These are phyloP conservation scores for Rhynchosporium secalis DNA, from an alignment of 2,329 filamentous ascomycete species.

Conservation along the genomic window DNA sequence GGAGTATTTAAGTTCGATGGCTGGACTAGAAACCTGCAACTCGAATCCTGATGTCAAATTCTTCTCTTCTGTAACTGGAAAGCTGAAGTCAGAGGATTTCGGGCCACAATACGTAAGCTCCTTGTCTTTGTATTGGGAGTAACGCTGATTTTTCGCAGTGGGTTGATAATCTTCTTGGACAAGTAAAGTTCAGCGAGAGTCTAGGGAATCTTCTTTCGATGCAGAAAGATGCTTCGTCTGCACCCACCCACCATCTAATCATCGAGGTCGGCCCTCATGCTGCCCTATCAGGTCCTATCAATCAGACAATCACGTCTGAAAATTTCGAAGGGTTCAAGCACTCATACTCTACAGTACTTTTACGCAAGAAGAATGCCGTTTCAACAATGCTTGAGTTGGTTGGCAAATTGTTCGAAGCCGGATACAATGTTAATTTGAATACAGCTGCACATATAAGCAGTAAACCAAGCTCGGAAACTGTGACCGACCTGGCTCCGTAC, in stretches of 20 bases:
- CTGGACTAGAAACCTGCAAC: background rate
- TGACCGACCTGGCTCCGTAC: slow-evolving; percentile 48
- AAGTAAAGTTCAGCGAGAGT: background rate
- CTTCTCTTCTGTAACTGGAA: background rate
- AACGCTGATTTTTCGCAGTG: background rate
- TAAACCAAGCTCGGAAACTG: slow-evolving; percentile 42
- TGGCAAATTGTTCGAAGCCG: background rate
- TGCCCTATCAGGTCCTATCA: slow-evolving; percentile 39
- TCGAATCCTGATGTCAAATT: background rate
- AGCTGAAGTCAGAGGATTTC: background rate
- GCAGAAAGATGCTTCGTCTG: slow-evolving; percentile 47
- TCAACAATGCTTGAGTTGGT: background rate
- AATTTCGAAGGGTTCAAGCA: slow-evolving; percentile 34
- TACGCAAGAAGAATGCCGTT: background rate
- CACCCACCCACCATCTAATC: slow-evolving; percentile 29
- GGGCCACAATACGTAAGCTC: too few relatives aligned
- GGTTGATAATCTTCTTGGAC: background rate
- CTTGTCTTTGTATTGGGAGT: slow-evolving; percentile 10
- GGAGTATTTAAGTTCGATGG: slow-evolving; percentile 26
- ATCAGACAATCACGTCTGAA: slow-evolving; percentile 43
- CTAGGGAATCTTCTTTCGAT: background rate
- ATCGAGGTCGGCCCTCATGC: slow-evolving; percentile 36
- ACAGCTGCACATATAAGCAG: slow-evolving; percentile 25
- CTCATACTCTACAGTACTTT: background rate
- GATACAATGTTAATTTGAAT: background rate